phyloP scores from a whole-genome alignment of 108 stramenopile genomes.

The Skeletonema marinoi region DNA sequence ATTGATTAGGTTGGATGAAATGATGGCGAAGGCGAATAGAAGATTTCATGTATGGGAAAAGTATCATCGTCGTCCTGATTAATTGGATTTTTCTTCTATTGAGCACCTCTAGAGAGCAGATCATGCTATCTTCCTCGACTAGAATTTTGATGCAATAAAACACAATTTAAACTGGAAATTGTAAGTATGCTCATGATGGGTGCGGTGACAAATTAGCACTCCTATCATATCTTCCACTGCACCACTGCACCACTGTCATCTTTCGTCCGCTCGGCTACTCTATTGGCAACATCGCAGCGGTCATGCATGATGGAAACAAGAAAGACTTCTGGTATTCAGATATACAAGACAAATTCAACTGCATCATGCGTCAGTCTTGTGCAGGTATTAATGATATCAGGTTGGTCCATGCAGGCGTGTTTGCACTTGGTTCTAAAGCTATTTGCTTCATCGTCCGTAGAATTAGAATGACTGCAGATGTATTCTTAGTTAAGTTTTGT shows the following conservation, averaged over 20 bases:
- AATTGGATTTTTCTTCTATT: too few relatives aligned
- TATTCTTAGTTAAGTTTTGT: neutral
- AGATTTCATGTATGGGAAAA: slow-evolving; percentile 1
- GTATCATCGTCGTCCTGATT: neutral
- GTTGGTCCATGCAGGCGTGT: neutral
- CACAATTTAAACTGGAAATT: too few relatives aligned
- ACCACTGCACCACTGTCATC: too few relatives aligned
- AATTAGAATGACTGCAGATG: slow-evolving; percentile 2
- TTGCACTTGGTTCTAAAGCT: neutral
- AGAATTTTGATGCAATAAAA: too few relatives aligned
- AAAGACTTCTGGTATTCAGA: neutral
- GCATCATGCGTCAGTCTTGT: too few relatives aligned
- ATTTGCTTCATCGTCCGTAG: neutral
- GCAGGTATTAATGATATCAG: neutral
- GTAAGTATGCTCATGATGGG: too few relatives aligned
- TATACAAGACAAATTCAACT: neutral
- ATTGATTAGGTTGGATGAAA: slow-evolving; percentile 17
- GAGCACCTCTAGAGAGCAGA: too few relatives aligned
- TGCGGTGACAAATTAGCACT: too few relatives aligned
- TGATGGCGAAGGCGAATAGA: slow-evolving; percentile 13
- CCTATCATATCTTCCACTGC: too few relatives aligned
- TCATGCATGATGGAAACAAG: slow-evolving; percentile 1
- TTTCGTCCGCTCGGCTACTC: too few relatives aligned
- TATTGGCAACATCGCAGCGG: too few relatives aligned
- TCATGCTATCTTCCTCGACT: too few relatives aligned